phyloP scores from a whole-genome alignment of 225 moss, liverwort and hornwort species.

The Pseudisothecium myosuroides region DNA sequence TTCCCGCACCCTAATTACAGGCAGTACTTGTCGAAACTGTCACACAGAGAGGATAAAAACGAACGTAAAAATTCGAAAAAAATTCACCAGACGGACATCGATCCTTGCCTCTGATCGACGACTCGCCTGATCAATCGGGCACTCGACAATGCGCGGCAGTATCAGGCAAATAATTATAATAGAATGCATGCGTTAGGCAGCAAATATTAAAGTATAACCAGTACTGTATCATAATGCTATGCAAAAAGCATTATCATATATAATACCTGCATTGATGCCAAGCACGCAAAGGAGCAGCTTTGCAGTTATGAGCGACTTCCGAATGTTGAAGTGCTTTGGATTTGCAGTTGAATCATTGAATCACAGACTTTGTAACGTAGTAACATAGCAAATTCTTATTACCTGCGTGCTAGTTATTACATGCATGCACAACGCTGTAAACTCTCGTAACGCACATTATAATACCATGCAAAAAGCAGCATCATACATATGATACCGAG shows the following conservation, averaged over 20 bases:
- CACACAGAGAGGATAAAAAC: neutral
- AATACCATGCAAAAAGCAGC: neutral
- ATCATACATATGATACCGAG: neutral
- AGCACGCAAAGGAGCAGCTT: neutral
- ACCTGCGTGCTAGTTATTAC: neutral
- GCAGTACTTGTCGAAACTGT: neutral
- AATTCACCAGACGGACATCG: neutral
- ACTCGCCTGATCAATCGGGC: neutral
- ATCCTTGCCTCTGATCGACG: neutral
- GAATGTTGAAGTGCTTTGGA: neutral
- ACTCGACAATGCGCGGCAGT: neutral
- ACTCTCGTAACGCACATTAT: too few relatives aligned
- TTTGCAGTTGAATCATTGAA: neutral
- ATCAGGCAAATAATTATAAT: neutral
- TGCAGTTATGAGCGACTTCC: neutral
- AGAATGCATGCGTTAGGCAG: neutral
- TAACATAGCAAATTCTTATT: neutral
- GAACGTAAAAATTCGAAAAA: neutral
- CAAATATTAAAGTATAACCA: neutral
- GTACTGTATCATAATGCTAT: neutral
- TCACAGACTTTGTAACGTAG: neutral
- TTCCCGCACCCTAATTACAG: neutral
- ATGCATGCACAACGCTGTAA: neutral
- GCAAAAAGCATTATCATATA: neutral
- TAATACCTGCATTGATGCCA: neutral